These are phyloP conservation scores for Phytophthora multivora DNA, from an alignment of 352 stramenopile genomes.

Conservation along the genomic window DNA sequence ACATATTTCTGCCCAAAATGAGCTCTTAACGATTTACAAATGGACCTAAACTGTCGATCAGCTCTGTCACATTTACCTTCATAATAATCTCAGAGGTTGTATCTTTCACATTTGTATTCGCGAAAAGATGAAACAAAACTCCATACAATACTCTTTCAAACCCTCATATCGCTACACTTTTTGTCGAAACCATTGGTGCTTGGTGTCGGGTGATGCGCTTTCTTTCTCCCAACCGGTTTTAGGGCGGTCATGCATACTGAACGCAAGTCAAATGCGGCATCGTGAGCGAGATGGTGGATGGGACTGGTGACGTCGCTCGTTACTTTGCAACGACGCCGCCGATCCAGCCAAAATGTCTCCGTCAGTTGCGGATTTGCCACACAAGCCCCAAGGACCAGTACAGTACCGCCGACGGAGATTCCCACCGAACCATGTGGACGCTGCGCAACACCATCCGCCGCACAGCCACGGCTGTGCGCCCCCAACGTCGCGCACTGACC, in stretches of 20 bases:
- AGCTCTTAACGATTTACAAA: too few species aligned
- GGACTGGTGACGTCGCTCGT: conserved; percentile 16
- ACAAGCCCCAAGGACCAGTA: conserved; percentile 1
- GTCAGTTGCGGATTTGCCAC: conserved; percentile 29
- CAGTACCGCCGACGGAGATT: background rate
- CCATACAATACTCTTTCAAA: too few species aligned
- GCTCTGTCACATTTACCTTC: background rate
- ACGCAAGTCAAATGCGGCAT: conserved; percentile 3
- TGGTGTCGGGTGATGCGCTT: too few species aligned
- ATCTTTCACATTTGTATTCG: too few species aligned
- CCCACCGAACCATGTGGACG: conserved; percentile 17
- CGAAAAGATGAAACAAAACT: too few species aligned
- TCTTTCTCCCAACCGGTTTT: too few species aligned
- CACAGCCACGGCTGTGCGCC: background rate
- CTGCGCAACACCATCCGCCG: conserved; percentile 23
- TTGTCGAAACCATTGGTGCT: too few species aligned
- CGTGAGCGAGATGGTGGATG: conserved; percentile 1
- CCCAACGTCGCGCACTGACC: conserved; percentile 33
- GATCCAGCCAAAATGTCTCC: conserved; percentile 16
- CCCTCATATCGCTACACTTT: too few species aligned
- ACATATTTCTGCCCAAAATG: too few species aligned
- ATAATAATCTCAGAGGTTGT: background rate
- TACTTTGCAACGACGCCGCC: conserved; percentile 16
- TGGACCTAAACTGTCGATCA: too few species aligned
- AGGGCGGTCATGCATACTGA: conserved; percentile 12